A percentile compares a stretch with the other conserved stretches of the same genome.
Conservation (phyloP, 2,329 filamentous ascomycete species). For the Salinomyces thailandicus region DNA sequence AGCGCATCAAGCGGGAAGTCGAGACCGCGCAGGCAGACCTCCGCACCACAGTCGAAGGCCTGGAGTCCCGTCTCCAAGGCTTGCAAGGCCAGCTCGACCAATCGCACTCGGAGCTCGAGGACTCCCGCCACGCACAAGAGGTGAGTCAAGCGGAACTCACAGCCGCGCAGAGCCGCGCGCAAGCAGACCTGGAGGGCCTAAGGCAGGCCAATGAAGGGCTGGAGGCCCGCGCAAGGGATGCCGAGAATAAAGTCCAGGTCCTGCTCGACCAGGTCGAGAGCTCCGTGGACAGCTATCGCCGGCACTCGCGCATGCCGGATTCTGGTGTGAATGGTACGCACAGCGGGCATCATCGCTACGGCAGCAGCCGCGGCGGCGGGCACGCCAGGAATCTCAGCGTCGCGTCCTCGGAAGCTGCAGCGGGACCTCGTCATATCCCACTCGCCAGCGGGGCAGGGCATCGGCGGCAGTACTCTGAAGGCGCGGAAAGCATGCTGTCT, state of each 20-base stretch:
- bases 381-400: constrained; percentile 42
- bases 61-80: constrained; percentile 60
- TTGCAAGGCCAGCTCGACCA: constrained; percentile 60
- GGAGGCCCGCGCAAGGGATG: constrained; percentile 75
- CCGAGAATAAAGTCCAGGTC: constrained; percentile 84
- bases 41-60: constrained; percentile 50
- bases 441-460: constrained; percentile 23
- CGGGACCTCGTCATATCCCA: constrained; percentile 17
- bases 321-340: constrained; percentile 17
- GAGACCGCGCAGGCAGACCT: constrained; percentile 59
- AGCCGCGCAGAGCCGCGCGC: constrained; percentile 31
- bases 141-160: constrained; percentile 38
- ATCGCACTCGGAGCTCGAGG: constrained; percentile 58
- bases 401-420: constrained; percentile 27
- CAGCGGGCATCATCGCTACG: neutral
- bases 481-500: constrained; percentile 46
- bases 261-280: constrained; percentile 89
- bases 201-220: constrained; percentile 72
- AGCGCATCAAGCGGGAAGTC: constrained; percentile 57
- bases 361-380: constrained; percentile 12
- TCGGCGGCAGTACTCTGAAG: constrained; percentile 50
- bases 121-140: constrained; percentile 44
- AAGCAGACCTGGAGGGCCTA: constrained; percentile 65
- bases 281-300: constrained; percentile 88
- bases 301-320: constrained; percentile 46